A percentile compares a stretch with the other conserved stretches of the same genome.
These are phyloP conservation scores for Tuber borchii DNA, from an alignment of 495 filamentous ascomycete genomes.

Conservation along the genomic window DNA sequence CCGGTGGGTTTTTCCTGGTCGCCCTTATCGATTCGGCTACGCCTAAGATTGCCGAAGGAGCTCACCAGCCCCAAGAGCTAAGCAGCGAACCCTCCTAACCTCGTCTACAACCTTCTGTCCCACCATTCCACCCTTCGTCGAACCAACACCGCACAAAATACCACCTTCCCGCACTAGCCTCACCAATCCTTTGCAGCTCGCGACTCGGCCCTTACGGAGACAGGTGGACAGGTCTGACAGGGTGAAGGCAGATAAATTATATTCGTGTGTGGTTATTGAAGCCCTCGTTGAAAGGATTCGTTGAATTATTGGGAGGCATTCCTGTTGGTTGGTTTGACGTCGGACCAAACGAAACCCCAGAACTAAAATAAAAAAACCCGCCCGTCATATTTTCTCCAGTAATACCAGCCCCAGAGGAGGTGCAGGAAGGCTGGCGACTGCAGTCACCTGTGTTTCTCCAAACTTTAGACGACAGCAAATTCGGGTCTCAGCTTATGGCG, in stretches of 20 bases:
- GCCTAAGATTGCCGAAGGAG: constrained; percentile 24
- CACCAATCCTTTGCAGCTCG: constrained; percentile 16
- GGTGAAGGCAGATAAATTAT: not conserved
- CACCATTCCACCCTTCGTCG: constrained; percentile 10
- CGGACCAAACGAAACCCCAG: not conserved
- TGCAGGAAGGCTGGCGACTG: constrained; percentile 21
- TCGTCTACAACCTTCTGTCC: constrained; percentile 1
- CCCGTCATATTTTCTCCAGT: constrained; percentile 35
- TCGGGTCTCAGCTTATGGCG: constrained; percentile 20
- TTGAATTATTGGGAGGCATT: constrained; percentile 1
- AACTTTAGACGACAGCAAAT: constrained; percentile 5
- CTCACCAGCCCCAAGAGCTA: constrained; percentile 25
- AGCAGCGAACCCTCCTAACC: constrained; percentile 10
- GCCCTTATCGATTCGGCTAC: constrained; percentile 36
- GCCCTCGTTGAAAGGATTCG: not conserved
- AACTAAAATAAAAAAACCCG: constrained; percentile 28
- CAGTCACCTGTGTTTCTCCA: constrained; percentile 1
- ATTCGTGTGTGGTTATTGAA: constrained; percentile 3
- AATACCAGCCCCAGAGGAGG: constrained; percentile 24
- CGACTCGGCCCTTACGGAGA: constrained; percentile 16
- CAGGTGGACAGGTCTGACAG: constrained; percentile 28
- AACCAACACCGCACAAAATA: constrained; percentile 14
- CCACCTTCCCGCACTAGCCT: constrained; percentile 7
- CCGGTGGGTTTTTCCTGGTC: not conserved
- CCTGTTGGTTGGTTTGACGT: constrained; percentile 3